Evolutionary conservation across 2,329 filamentous ascomycete species (phyloP), one percentile per base, ranked within the genome.

Genomic region (Coniochaeta sp.): DNA sequence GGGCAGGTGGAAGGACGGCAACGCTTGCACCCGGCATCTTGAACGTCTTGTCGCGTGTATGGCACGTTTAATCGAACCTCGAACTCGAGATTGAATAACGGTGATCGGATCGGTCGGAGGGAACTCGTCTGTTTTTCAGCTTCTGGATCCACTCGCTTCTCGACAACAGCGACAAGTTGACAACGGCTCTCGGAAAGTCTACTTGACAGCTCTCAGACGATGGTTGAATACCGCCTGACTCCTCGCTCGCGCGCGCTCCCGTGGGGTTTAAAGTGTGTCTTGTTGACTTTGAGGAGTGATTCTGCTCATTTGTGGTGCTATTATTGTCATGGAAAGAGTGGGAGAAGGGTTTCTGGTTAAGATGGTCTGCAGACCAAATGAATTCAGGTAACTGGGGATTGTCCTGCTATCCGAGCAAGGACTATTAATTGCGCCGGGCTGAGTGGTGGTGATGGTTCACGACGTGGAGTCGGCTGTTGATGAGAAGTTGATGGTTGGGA

Each of bases 241-340:
- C 73, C 81, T 84, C 81, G 75, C 81, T 83, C 81, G 79, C 81
- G 77, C 81, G 80, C 81, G 78, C 79, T 85, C 82, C 82, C 85
- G 84, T 86, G 79, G 79, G 81, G 76, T 84, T 88, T 84, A 88
- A 87, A 88, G 85, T 81, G 84, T 87, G 83, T 81, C 82, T 79
- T 77, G 77, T 75, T 79, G 79, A 80, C 79, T 79, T 65, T 76
- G 72, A 64, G 72, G 70, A 66, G 71, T 73, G 75, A 72, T 75
- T 72, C 71, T 77, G 78, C 74, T 79, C 79, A 81, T 82, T 81
- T 75, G 79, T 77, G 76, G 73, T 71, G 73, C 65, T 77, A 73
- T 73, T 71, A 69, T 81, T 75, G 76, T 85, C 84, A 87, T 87
- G 74, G 77, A 76, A 77, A 70, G 67, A 69, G 70, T 73, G 70